Conservation (phyloP, 164 flowering plant species). For the Annona squamosa region DNA sequence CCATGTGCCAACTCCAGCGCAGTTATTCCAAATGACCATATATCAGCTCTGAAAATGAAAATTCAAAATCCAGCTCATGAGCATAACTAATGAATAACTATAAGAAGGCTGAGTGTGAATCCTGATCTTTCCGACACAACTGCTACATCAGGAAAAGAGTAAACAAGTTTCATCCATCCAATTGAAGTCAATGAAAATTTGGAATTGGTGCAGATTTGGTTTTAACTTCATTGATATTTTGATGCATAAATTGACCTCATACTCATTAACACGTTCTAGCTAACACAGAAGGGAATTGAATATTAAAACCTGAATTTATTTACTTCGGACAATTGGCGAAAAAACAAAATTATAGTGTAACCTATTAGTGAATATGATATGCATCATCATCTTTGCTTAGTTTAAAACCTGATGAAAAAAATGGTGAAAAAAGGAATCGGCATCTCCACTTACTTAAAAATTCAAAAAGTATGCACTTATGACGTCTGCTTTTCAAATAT, state of each 20-base stretch:
- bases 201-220: no score
- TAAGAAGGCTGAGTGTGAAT: neutral
- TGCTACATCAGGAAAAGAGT: no score
- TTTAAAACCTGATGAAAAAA: neutral
- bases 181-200: no score
- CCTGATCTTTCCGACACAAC: no score
- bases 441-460: neutral
- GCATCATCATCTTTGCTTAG: neutral
- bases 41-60: slow-evolving; percentile 41
- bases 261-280: neutral
- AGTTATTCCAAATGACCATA: slow-evolving; percentile 63
- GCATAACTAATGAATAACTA: neutral
- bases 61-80: neutral
- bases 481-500: neutral
- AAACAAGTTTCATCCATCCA: no score
- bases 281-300: neutral
- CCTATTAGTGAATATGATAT: neutral
- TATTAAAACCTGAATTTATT: neutral
- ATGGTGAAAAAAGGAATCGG: neutral
- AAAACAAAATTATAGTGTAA: neutral
- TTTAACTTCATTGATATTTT: no score
- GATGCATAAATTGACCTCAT: neutral
- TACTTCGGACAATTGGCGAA: neutral
- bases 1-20: slow-evolving; percentile 63
- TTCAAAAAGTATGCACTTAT: neutral